Base-by-base conservation (phyloP, 2,329 filamentous ascomycete genomes). In the Phialocephala sp. region DNA sequence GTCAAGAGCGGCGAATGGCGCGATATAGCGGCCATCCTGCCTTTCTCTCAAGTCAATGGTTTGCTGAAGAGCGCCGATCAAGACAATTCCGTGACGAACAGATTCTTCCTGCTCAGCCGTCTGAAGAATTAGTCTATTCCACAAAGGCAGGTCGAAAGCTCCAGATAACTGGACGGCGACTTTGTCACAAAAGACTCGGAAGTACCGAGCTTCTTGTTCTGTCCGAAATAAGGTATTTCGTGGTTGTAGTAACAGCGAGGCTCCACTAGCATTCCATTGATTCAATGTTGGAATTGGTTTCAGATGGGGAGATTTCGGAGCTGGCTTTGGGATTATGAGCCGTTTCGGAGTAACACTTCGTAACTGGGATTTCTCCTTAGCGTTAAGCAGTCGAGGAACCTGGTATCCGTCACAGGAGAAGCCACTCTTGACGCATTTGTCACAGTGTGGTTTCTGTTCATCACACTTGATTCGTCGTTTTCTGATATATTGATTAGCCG, bases 381-480 rank as follows among this genome's bases (percentile, higher is more conserved):
- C n/a, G 4, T 11, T 4, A 6, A 4, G 45, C n/a, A 9, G n/a
- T n/a, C n/a, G 15, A n/a, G 45, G 20, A 11, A 11, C 22, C 36
- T 43, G 56, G 20, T 59, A 43, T 6, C 56, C 56, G 24, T 59
- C 56, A n/a, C 56, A 59, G 5, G 37, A 39, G 56, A 59, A 59
- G 8, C 56, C 36, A 9, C 36, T 59, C 35, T 37, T 59, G 9
- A 14, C 27, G 36, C 56, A 59, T 36, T 36, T 57, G 20, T 36
- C 32, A 32, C 54, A 57, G 9, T 18, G 32, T 8, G 56, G 56
- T 27, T 27, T 59, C 2, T 18, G 22, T 11, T 59, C 56, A 27
- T 59, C 56, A n/a, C 56, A 59, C 41, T 59, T 59, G 37, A 59
- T 39, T 15, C 56, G 20, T 32, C 56, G 36, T 18, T 59, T 59